These are phyloP conservation scores for Hypoxylon sp. DNA, from an alignment of 2,329 filamentous ascomycete species.

Conservation along the genomic window DNA sequence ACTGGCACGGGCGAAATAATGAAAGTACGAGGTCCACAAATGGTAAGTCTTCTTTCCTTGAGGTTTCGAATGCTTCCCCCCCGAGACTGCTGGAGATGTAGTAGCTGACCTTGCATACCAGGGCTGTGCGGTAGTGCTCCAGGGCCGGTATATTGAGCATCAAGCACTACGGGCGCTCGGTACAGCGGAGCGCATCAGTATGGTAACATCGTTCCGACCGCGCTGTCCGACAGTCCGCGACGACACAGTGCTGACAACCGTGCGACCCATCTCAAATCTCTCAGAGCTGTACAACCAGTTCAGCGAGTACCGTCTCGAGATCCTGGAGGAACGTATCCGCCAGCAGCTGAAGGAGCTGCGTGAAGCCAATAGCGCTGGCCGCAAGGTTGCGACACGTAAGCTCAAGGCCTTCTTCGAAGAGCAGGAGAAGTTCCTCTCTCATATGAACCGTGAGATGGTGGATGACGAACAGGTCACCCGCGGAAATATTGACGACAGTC, in stretches of 20 bases:
- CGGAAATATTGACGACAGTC: constrained; percentile 46
- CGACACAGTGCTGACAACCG: constrained; percentile 70
- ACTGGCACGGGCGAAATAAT: constrained; percentile 65
- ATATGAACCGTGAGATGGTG: constrained; percentile 53
- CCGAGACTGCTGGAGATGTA: constrained; percentile 13
- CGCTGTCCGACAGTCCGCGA: constrained; percentile 66
- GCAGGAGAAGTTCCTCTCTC: constrained; percentile 52
- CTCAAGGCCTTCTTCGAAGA: constrained; percentile 52
- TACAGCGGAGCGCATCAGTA: constrained; percentile 71
- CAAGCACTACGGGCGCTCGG: constrained; percentile 70
- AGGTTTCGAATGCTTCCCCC: constrained; percentile 26
- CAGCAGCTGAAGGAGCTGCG: constrained; percentile 58
- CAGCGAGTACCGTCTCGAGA: constrained; percentile 71
- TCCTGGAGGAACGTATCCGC: constrained; percentile 69
- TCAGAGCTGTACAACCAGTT: constrained; percentile 71
- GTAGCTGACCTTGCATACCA: constrained; percentile 50
- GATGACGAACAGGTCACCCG: constrained; percentile 47
- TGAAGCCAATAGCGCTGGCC: constrained; percentile 49
- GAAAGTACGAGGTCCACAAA: constrained; percentile 70
- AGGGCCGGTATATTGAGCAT: constrained; percentile 76
- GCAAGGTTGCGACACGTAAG: constrained; percentile 47
- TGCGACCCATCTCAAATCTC: constrained; percentile 69
- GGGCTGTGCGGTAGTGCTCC: constrained; percentile 73
- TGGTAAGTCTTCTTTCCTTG: constrained; percentile 59
- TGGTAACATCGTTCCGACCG: constrained; percentile 75